Base-by-base conservation (phyloP, 441 rosid species). In the Eruca vesicaria region DNA sequence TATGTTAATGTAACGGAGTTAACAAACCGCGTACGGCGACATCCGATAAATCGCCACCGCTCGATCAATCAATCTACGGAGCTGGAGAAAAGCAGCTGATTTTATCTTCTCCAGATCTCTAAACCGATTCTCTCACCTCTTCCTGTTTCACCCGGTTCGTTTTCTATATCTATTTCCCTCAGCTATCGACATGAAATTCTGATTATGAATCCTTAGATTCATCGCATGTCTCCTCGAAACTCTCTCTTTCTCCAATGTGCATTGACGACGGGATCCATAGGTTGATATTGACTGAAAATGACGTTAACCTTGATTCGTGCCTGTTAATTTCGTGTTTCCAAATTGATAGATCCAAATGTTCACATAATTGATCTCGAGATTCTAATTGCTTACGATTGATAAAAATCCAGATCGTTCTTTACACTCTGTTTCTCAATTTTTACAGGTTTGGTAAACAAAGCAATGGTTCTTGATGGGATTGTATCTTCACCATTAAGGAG, bases 401-500 rank as follows among this genome's bases (percentile, higher is more conserved):
- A 20, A 1, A 20, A 20, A 4, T 41, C n/a, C 0, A 41, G 48
- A 41, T 38, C 1, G 7, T 12, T 12, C 10, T 38, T 41, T 50
- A 20, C 6, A 28, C 8, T 38, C 6, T 69, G 53, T 71, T 45
- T 36, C 23, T 36, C 23, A 45, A 5, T 64, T 50, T 64, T 50
- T 72, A 4, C 81, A 78, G 81, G 33, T 35, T 55, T 66, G 16
- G 50, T 67, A 31, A 41, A 20, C 1, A 55, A n/a, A 43, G 64
- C 58, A 7, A 91, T 91, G 99, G 97, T 84, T 83, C 89, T 91
- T 5, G 98, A 96, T 63, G 83, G 82, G 60, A 63, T 87, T 45
- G 81, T 91, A 71, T 84, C 93, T 35, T 93, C 99, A 48, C 98
- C 97, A 26, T 86, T 82, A 69, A 84, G 95, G 80, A 91, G 88